phyloP scores from a whole-genome alignment of 202 grass and related monocot species.

The Panicum virgatum region DNA sequence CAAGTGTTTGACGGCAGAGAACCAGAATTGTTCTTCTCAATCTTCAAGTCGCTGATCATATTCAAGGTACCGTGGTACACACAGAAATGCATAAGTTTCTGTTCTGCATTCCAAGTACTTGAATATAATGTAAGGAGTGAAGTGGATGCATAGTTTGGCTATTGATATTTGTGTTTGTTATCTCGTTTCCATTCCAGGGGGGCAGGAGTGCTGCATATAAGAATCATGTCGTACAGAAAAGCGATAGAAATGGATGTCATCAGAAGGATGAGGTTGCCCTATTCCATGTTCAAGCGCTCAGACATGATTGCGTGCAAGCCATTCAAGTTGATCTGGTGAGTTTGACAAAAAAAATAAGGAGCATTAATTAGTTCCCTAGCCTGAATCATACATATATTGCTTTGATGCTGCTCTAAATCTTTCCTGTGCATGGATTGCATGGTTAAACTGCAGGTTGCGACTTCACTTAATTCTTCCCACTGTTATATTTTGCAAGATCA shows the following conservation, averaged over 20 bases:
- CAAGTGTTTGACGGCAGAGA: slow-evolving; percentile 69
- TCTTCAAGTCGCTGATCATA: slow-evolving; percentile 76
- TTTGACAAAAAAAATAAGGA: slow-evolving; percentile 28
- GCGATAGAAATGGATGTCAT: slow-evolving; percentile 37
- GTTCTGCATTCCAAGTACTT: neutral
- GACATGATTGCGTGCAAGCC: slow-evolving; percentile 70
- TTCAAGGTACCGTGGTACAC: slow-evolving; percentile 55
- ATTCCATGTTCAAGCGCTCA: slow-evolving; percentile 78
- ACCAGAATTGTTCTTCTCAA: slow-evolving; percentile 65
- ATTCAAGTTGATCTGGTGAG: slow-evolving; percentile 81
- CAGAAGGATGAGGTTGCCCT: slow-evolving; percentile 58
- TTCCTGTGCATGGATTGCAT: slow-evolving; percentile 11
- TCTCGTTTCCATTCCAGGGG: slow-evolving; percentile 47
- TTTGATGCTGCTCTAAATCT: slow-evolving; percentile 11
- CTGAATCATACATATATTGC: neutral
- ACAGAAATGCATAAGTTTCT: slow-evolving; percentile 34
- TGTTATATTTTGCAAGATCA: slow-evolving; percentile 85
- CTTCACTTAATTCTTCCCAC: slow-evolving; percentile 78
- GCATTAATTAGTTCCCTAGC: neutral
- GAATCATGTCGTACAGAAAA: slow-evolving; percentile 41
- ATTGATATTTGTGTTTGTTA: slow-evolving; percentile 19
- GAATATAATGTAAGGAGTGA: neutral
- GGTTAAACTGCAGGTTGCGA: slow-evolving; percentile 55
- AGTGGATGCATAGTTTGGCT: slow-evolving; percentile 9
- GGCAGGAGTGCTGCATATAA: slow-evolving; percentile 71